phyloP scores from a whole-genome alignment of 2,329 filamentous ascomycete species.

The Proliferodiscus dingleyae region DNA sequence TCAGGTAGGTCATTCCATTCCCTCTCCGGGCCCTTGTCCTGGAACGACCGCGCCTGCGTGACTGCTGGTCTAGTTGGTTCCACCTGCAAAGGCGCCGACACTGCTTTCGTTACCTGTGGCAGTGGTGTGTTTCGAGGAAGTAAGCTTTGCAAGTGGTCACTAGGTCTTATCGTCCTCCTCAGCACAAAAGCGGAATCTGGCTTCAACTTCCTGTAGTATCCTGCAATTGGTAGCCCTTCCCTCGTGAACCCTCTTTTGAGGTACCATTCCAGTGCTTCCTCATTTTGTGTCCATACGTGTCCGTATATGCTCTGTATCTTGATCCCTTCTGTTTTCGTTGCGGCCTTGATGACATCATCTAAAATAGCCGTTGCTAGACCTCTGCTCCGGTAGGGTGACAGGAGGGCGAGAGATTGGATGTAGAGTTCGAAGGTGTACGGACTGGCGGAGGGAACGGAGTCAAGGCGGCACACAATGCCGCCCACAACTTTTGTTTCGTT shows the following conservation, averaged over 20 bases:
- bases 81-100: conserved; percentile 41
- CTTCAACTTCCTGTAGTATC: conserved; percentile 59
- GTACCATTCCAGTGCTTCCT: conserved; percentile 61
- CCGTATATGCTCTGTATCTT: conserved; percentile 48
- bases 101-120: conserved; percentile 31
- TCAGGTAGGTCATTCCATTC: conserved; percentile 64
- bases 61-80: conserved; percentile 51
- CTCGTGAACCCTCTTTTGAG: conserved; percentile 49
- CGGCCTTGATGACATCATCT: conserved; percentile 30
- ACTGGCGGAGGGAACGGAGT: conserved; percentile 25
- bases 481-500: conserved; percentile 49
- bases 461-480: conserved; percentile 56
- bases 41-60: conserved; percentile 48
- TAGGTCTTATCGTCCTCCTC: conserved; percentile 35
- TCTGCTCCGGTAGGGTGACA: conserved; percentile 57
- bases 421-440: conserved; percentile 46
- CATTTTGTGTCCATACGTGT: conserved; percentile 65
- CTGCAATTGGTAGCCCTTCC: conserved; percentile 41
- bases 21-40: conserved; percentile 52
- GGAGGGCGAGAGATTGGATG: conserved; percentile 58
- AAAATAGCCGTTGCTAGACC: conserved; percentile 56
- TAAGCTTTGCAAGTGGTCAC: conserved; percentile 23
- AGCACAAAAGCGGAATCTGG: conserved; percentile 60
- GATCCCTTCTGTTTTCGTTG: conserved; percentile 31
- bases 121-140: conserved; percentile 2